phyloP scores from a whole-genome alignment of 1,284 basidiomycete species.

The Coniferiporia weirii region DNA sequence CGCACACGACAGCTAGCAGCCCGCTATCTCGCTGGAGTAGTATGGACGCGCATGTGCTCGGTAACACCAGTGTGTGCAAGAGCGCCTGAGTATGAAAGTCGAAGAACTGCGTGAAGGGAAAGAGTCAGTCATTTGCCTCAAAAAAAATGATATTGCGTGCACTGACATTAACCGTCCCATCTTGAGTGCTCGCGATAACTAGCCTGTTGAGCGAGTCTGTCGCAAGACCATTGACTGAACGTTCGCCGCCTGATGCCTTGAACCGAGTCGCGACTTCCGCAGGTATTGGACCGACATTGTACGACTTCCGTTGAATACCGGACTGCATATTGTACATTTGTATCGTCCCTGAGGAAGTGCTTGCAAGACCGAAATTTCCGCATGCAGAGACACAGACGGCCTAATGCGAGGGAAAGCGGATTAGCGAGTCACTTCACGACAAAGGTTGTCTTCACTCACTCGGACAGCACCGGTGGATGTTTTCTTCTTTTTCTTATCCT shows the following conservation, averaged over 20 bases:
- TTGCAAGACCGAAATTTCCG: conserved; percentile 91
- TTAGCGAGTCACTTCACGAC: background rate
- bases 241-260: conserved; percentile 39
- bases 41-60: conserved; percentile 69
- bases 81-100: conserved; percentile 86
- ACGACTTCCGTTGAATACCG: conserved; percentile 80
- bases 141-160: background rate
- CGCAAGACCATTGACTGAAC: conserved; percentile 77
- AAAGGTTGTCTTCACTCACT: conserved; percentile 34
- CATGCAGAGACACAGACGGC: conserved; percentile 91
- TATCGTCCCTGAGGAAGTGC: conserved; percentile 75
- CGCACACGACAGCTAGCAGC: conserved; percentile 80
- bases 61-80: conserved; percentile 61
- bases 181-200: conserved; percentile 80
- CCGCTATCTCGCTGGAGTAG: conserved; percentile 82
- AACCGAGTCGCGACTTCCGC: conserved; percentile 42
- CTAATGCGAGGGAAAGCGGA: conserved; percentile 32
- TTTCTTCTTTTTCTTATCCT: conserved; percentile 35
- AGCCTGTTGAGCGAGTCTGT: conserved; percentile 83
- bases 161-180: conserved; percentile 84
- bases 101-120: conserved; percentile 69
- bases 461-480: conserved; percentile 53
- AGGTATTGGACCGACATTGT: conserved; percentile 61
- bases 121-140: background rate
- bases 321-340: conserved; percentile 96